A percentile compares a stretch with the other conserved stretches of the same genome.
phyloP scores from a whole-genome alignment of 2,329 filamentous ascomycete genomes.

The Neopestalotiopsis clavispora region DNA sequence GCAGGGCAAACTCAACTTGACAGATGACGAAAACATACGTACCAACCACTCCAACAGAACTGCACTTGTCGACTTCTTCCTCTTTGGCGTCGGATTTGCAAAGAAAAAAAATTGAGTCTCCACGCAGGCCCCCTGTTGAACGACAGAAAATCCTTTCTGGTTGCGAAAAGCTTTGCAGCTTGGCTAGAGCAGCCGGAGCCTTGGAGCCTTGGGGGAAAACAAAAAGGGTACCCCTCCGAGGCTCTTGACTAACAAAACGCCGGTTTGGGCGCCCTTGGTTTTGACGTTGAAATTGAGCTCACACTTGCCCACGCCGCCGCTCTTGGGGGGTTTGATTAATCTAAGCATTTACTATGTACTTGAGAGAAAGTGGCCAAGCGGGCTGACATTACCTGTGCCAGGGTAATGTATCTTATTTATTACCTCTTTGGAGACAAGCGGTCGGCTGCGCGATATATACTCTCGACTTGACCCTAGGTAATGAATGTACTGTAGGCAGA shows the following conservation, averaged over 20 bases:
- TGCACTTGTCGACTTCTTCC: neutral
- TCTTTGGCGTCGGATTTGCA: neutral
- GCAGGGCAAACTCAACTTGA: neutral
- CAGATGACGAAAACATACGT: neutral
- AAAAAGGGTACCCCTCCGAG: neutral
- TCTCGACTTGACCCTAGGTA: neutral
- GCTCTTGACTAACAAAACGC: neutral
- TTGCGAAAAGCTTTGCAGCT: neutral
- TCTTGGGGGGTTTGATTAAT: neutral
- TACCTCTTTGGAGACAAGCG: neutral
- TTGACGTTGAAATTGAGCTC: slow-evolving; percentile 13
- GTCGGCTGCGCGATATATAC: neutral
- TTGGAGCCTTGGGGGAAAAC: neutral
- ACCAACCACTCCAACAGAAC: neutral
- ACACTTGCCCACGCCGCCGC: neutral
- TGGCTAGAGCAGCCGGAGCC: neutral
- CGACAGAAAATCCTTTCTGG: neutral
- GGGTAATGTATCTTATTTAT: neutral
- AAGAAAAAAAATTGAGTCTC: neutral
- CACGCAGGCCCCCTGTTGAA: neutral
- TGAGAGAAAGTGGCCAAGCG: neutral
- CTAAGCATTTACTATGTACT: neutral
- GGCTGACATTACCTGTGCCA: neutral
- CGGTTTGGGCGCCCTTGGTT: neutral
- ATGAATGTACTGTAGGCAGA: too few relatives aligned